These are phyloP conservation scores for Periconia digitata DNA, from an alignment of 2,329 filamentous ascomycete genomes.

Conservation along the genomic window DNA sequence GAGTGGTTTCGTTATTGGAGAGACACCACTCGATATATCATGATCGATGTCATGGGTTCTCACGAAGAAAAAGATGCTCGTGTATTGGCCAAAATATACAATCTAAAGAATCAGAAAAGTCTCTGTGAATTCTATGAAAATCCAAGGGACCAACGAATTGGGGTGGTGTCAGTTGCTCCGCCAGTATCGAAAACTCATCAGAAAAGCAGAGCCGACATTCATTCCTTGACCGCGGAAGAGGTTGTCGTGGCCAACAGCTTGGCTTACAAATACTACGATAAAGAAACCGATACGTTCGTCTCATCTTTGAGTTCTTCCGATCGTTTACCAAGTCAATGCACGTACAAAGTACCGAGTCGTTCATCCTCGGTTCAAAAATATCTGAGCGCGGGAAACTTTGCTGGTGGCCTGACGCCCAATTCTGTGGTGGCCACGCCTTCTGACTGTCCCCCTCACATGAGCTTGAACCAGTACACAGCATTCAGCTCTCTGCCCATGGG, in stretches of 20 bases:
- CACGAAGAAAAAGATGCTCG: constrained; percentile 30
- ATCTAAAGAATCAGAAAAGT: neutral
- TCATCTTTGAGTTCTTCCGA: neutral
- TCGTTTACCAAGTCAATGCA: neutral
- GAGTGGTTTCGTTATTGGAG: constrained; percentile 51
- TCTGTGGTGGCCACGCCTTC: constrained; percentile 47
- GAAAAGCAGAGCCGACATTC: neutral
- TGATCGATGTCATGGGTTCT: constrained; percentile 43
- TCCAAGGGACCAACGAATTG: neutral
- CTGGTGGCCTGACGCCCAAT: constrained; percentile 48
- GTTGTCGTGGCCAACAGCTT: neutral
- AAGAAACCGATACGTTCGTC: neutral
- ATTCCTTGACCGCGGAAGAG: neutral
- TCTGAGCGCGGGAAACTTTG: neutral
- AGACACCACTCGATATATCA: constrained; percentile 49
- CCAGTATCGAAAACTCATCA: neutral
- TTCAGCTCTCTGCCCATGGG: constrained; percentile 55
- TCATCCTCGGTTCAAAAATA: neutral
- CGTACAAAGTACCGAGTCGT: neutral
- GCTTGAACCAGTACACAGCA: constrained; percentile 57
- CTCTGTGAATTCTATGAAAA: neutral
- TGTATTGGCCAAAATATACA: no score
- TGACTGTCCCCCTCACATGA: constrained; percentile 52
- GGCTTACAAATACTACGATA: neutral
- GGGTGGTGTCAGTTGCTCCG: neutral